These are phyloP conservation scores for Podaxis sp. DNA, from an alignment of 768 basidiomycete species.

Conservation along the genomic window DNA sequence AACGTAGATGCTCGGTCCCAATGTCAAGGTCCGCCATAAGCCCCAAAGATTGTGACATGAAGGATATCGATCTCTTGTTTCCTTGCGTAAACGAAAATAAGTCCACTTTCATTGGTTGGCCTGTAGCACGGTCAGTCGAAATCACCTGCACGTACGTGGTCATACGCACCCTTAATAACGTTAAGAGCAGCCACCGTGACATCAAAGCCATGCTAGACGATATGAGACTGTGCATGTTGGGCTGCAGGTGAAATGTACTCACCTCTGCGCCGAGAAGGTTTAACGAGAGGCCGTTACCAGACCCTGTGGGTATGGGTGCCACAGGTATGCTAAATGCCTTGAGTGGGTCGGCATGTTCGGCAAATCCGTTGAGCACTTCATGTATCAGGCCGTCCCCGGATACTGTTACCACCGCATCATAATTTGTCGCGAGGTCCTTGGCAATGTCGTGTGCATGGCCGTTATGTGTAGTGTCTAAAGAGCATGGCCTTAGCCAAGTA, in stretches of 20 bases:
- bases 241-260: constrained; percentile 15
- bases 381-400: constrained; percentile 86
- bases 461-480: constrained; percentile 56
- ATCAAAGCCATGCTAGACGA: constrained; percentile 61
- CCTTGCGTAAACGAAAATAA: constrained; percentile 74
- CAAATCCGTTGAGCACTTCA: constrained; percentile 83
- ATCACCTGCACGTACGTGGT: neutral
- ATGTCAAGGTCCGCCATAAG: constrained; percentile 85
- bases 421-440: constrained; percentile 52
- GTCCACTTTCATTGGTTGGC: constrained; percentile 72
- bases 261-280: constrained; percentile 74
- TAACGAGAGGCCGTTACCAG: constrained; percentile 74
- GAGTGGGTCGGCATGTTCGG: constrained; percentile 55
- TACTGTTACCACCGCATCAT: constrained; percentile 70
- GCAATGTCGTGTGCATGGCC: constrained; percentile 70
- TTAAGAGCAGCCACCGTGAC: constrained; percentile 73
- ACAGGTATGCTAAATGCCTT: constrained; percentile 68
- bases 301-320: constrained; percentile 78
- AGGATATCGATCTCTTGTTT: constrained; percentile 63
- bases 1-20: constrained; percentile 80
- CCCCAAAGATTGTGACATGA: constrained; percentile 81
- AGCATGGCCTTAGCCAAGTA: neutral
- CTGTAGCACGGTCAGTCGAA: constrained; percentile 32
- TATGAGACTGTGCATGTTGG: neutral
- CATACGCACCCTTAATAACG: constrained; percentile 66